Base-by-base conservation (phyloP, 2,329 filamentous ascomycete species). In the Escovopsis weberi region DNA sequence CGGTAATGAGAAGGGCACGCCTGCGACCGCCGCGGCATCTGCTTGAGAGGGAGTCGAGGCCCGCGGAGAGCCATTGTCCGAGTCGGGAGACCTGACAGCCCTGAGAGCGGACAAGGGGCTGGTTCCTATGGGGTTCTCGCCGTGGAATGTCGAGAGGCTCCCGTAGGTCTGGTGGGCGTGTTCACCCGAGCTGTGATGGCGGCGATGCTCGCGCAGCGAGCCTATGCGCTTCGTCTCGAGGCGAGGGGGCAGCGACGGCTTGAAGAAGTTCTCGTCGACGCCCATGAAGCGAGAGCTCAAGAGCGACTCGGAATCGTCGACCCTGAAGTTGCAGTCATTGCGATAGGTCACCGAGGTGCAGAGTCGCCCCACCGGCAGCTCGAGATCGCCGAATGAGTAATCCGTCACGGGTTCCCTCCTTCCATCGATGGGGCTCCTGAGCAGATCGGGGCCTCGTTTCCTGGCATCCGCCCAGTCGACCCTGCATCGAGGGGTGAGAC, bases 251-350 rank as follows among this genome's bases (percentile, higher is more conserved):
- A 91, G 62, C 1, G 85, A 88, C 8, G 87, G 87, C 47, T 78
- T 78, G 59, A 94, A 93, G 55, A 85, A 85, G 46, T 85, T 78
- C 56, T 94, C 87, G 56, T 94, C 88, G 33, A 86, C 75, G 12
- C 85, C 87, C 75, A 94, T 87, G 56, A 96, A 94, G 30, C 86
- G 81, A 12, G 89, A 95, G 63, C 88, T 94, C 37, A 96, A 64
- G 8, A 96, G 65, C 5, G 88, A 82, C 61, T 96, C 91, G 0
- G 87, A 83, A 60, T 95, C 86, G 53, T 94, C 89, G 34, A 96
- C 78, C 38, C 83, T 79, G 60, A 98, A 95, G 54, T 82, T 86
- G 65, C 85, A 94, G 55, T 91, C 86, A 45, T 78, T 84, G 48
- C 91, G 81, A 62, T 94, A 94, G 10, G 80, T 78, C 28, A 94